phyloP scores from a whole-genome alignment of 192 early-diverging fungal species.

The Coemansia sp. region DNA sequence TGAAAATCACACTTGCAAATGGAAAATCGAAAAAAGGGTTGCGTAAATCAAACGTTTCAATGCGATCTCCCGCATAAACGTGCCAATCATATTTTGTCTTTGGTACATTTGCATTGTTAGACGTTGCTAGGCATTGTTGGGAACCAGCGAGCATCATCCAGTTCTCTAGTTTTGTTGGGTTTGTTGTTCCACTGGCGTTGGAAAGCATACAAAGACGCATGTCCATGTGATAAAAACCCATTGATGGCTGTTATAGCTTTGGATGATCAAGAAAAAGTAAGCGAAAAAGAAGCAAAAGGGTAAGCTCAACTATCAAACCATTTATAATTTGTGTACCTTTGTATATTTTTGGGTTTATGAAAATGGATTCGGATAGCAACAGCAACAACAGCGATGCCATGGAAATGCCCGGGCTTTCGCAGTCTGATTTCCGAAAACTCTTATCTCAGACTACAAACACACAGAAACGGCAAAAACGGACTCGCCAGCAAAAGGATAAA shows the following conservation, averaged over 20 bases:
- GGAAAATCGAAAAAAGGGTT: no score
- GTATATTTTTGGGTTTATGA: neutral
- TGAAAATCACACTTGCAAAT: neutral
- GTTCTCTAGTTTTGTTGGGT: no score
- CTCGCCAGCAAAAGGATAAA: neutral
- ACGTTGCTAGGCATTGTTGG: no score
- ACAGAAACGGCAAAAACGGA: neutral
- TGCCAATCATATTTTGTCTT: neutral
- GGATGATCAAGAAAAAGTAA: no score
- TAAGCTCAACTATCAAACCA: no score
- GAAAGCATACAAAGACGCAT: neutral
- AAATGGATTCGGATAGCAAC: neutral
- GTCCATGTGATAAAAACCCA: neutral
- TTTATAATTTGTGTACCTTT: no score
- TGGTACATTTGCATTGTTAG: no score
- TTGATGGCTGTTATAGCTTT: neutral
- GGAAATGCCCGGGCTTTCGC: neutral
- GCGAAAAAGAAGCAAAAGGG: no score
- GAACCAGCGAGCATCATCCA: no score
- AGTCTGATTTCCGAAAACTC: slow-evolving; percentile 31
- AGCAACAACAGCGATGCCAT: neutral
- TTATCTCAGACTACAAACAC: neutral
- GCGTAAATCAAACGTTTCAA: no score
- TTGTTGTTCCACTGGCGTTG: no score
- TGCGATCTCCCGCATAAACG: neutral